phyloP scores from a whole-genome alignment of 805 yeast species.

The Candida yuanshanica region DNA sequence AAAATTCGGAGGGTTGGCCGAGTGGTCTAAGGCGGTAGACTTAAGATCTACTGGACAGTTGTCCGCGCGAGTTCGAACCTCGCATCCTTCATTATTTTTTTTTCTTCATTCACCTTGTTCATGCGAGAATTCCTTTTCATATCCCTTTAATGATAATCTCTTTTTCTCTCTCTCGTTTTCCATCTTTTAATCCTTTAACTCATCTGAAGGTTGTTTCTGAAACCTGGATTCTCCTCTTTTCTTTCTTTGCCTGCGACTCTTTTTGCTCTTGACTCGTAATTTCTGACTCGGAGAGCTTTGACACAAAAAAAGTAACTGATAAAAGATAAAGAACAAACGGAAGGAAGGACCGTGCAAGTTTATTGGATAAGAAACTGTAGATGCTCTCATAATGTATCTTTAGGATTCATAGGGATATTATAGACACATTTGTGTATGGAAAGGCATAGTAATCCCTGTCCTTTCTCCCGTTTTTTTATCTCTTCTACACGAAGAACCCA shows the following conservation, averaged over 20 bases:
- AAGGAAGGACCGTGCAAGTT: too few relatives aligned
- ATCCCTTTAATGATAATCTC: too few relatives aligned
- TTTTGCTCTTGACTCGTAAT: neutral
- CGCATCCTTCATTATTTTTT: neutral
- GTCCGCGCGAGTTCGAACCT: conserved; percentile 1
- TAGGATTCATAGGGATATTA: too few relatives aligned
- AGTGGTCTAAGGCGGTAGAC: conserved; percentile 1
- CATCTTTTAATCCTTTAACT: neutral
- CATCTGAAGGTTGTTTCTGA: neutral
- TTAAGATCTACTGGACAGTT: conserved; percentile 1
- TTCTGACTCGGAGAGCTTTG: neutral
- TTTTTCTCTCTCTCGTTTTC: too few relatives aligned
- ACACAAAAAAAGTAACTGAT: neutral
- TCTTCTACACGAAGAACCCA: neutral
- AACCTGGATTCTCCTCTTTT: neutral
- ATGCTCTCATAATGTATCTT: too few relatives aligned
- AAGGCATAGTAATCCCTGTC: too few relatives aligned
- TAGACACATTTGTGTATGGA: too few relatives aligned
- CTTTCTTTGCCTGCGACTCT: neutral
- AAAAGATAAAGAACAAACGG: neutral
- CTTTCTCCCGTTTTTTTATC: too few relatives aligned
- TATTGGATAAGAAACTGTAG: too few relatives aligned
- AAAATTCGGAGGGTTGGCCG: neutral
- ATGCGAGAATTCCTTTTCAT: too few relatives aligned
- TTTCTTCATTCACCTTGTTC: too few relatives aligned